phyloP scores from a whole-genome alignment of 345 rosid genomes.

The rapeseed (Brassica napus) region DNA sequence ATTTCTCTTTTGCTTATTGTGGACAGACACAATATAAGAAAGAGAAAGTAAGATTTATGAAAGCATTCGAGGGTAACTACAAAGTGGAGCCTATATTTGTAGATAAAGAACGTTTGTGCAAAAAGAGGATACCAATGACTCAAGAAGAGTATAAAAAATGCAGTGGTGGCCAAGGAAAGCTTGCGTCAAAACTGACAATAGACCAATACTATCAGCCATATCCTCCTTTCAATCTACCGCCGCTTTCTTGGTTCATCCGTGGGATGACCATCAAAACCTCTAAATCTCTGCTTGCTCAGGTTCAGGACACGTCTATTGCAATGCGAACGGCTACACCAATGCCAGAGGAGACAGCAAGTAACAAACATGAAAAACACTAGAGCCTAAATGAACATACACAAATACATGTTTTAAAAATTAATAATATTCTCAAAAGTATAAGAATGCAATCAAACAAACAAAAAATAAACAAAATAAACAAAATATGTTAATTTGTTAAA shows the following conservation, averaged over 20 bases:
- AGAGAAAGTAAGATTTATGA: slow-evolving; percentile 59
- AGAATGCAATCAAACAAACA: not conserved
- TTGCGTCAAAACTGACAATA: slow-evolving; percentile 66
- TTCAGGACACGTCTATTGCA: not conserved
- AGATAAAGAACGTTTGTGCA: slow-evolving; percentile 57
- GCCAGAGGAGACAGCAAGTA: not conserved
- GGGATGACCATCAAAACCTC: slow-evolving; percentile 65
- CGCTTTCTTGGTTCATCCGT: slow-evolving; percentile 85
- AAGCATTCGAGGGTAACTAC: slow-evolving; percentile 72
- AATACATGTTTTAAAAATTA: not conserved
- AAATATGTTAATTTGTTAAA: not conserved
- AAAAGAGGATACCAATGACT: slow-evolving; percentile 54
- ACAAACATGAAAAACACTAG: not conserved
- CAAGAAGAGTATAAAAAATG: slow-evolving; percentile 63
- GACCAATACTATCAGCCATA: slow-evolving; percentile 75
- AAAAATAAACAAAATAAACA: not conserved
- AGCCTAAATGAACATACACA: not conserved
- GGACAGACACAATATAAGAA: slow-evolving; percentile 66
- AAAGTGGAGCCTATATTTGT: slow-evolving; percentile 63
- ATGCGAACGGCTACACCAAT: not conserved
- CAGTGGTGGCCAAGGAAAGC: slow-evolving; percentile 65
- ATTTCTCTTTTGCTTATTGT: not conserved
- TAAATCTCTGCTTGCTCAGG: slow-evolving; percentile 42
- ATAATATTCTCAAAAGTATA: not conserved
- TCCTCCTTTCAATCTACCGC: slow-evolving; percentile 60